Percentiles rank a stretch among this genome's conserved stretches.
Evolutionary conservation across 2,329 filamentous ascomycete genomes (phyloP).

Genomic region (Didymella exigua): DNA sequence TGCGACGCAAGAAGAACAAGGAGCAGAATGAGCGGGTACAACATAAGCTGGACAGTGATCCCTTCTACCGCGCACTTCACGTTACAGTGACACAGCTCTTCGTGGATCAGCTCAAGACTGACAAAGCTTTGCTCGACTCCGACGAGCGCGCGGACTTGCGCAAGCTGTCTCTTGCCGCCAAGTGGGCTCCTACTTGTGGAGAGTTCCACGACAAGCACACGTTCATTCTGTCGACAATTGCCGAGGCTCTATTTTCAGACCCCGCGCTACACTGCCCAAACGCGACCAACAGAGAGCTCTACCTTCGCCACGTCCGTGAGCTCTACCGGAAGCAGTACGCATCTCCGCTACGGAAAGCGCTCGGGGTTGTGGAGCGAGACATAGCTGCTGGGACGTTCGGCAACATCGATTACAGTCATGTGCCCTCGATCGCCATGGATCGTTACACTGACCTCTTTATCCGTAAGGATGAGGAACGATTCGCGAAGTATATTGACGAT

Average conservation of each 20-base stretch:
- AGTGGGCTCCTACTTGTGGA: constrained; percentile 63
- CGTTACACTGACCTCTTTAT: constrained; percentile 58
- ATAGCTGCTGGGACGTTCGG: constrained; percentile 54
- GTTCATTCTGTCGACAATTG: constrained; percentile 57
- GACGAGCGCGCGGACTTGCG: constrained; percentile 50
- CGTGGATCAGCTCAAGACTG: constrained; percentile 49
- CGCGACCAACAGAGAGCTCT: constrained; percentile 52
- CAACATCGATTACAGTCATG: constrained; percentile 62
- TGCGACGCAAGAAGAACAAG: background rate
- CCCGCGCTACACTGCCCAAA: background rate
- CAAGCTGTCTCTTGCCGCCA: constrained; percentile 62
- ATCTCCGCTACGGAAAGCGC: constrained; percentile 59
- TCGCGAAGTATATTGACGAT: constrained; percentile 47
- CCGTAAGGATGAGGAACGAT: constrained; percentile 57
- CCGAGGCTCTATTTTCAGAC: background rate
- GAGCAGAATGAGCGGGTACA: constrained; percentile 3
- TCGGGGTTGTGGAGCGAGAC: constrained; percentile 61
- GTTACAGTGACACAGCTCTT: background rate
- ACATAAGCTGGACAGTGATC: background rate
- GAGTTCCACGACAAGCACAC: constrained; percentile 65
- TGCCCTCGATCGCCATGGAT: constrained; percentile 64
- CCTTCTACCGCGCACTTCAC: background rate
- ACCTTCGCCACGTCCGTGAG: constrained; percentile 61
- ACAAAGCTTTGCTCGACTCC: constrained; percentile 48
- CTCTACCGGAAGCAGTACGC: constrained; percentile 53